Base-by-base conservation (phyloP, 2,329 filamentous ascomycete species). In the Botrytis tulipae region DNA sequence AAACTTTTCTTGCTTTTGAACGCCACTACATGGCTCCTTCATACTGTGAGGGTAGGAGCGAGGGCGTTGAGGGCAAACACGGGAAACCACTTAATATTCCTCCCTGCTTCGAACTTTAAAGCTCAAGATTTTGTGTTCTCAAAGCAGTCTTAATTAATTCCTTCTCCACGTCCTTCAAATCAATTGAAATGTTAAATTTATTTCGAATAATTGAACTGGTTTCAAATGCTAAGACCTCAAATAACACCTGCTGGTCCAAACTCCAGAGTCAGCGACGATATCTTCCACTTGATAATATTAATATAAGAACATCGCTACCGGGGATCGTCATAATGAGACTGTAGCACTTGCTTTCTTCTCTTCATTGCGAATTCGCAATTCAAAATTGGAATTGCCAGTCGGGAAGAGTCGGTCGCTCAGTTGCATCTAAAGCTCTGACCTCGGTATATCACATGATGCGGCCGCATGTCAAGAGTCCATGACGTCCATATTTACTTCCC, bases 401-500 rank as follows among this genome's bases (percentile, higher is more conserved):
- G 51, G 51, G 3, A 57, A 57, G n/a, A 57, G n/a, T 40, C 60
- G 37, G 37, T 35, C 35, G 35, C 35, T 37, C 37, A 37, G 37
- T 37, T 37, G 22, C 37, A 25, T 6, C 35, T 9, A 4, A n/a
- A n/a, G 35, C 35, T 63, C 4, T 29, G 20, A 42, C 37, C 22
- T 63, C 22, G 59, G 37, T 16, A 20, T 1, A 10, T 69, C 66
- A 69, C 66, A 44, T 69, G 66, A 69, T 29, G 66, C 66, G 66
- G 48, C 66, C 48, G 48, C 35, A 42, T 59, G 18, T 29, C 46
- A 42, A 42, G 57, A 57, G 35, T 69, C 66, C 35, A 69, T 69
- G 48, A 69, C 66, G 48, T 69, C 18, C 66, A 32, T 69, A 69
- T 32, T 42, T 42, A 57, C n/a, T 57, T 57, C 35, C n/a, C 35